Conservation (phyloP, 2,329 filamentous ascomycete genomes). For the Dryadomyces quercus-mongolicae region DNA sequence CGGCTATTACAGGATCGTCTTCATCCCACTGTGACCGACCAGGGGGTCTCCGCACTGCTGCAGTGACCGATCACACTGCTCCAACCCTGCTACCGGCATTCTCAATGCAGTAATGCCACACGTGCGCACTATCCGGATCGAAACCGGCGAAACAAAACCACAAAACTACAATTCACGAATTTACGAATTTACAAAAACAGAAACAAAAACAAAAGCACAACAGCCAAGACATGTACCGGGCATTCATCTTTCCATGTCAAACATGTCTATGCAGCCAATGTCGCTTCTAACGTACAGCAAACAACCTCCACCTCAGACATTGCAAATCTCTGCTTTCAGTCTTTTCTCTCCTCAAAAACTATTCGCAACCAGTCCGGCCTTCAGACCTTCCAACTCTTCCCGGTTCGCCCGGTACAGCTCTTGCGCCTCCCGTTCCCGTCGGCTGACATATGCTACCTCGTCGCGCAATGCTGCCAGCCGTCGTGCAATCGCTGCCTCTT, state of each 20-base stretch:
- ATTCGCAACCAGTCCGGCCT: background rate
- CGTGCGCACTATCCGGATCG: constrained; percentile 3
- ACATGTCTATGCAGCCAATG: background rate
- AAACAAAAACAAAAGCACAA: background rate
- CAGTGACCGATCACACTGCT: background rate
- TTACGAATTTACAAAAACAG: too few species aligned
- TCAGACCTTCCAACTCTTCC: constrained; percentile 62
- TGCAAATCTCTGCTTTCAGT: background rate
- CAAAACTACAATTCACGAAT: too few species aligned
- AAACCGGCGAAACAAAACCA: background rate
- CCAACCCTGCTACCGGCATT: background rate
- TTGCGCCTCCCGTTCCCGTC: constrained; percentile 80
- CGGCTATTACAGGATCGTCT: too few species aligned
- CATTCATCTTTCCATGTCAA: background rate
- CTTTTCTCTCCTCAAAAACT: background rate
- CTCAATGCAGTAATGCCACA: constrained; percentile 3
- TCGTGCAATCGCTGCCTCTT: constrained; percentile 62
- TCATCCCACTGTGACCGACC: background rate
- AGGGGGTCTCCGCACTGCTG: background rate
- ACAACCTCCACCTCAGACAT: background rate
- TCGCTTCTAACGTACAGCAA: background rate
- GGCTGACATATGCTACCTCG: constrained; percentile 72
- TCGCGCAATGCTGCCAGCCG: constrained; percentile 64
- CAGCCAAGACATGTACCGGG: too few species aligned
- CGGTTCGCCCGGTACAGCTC: constrained; percentile 66